These are phyloP conservation scores for Ambrosia hybrid DNA, from an alignment of 140 eudicot species.

Conservation along the genomic window DNA sequence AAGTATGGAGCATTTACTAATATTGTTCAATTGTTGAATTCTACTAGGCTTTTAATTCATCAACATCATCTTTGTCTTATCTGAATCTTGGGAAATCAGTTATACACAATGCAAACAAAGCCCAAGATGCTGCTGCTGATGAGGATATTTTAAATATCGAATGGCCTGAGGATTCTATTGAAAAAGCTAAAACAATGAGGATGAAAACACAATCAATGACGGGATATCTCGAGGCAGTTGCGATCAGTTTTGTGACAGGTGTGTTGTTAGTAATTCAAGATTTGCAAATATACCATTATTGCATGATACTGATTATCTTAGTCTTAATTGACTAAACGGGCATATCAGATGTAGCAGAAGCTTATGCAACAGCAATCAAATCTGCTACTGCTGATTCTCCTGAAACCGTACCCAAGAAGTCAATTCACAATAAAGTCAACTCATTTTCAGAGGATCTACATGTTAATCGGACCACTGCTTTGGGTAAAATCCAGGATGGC, in stretches of 20 bases:
- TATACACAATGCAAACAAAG: too few relatives aligned
- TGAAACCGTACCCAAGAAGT: conserved; percentile 49
- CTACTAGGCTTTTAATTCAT: too few relatives aligned
- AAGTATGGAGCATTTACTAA: too few relatives aligned
- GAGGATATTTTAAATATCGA: too few relatives aligned
- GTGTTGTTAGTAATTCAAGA: conserved; percentile 3
- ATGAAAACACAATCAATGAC: conserved; percentile 62
- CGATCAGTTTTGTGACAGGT: conserved; percentile 89
- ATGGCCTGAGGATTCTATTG: too few relatives aligned
- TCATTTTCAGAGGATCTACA: conserved; percentile 56
- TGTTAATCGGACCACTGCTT: conserved; percentile 55
- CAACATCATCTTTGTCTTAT: too few relatives aligned
- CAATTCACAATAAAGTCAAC: conserved; percentile 66
- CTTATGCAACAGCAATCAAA: conserved; percentile 71
- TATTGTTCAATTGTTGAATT: too few relatives aligned
- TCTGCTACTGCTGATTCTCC: conserved; percentile 52
- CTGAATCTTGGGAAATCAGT: too few relatives aligned
- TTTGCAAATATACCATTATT: neutral
- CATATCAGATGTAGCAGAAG: conserved; percentile 94
- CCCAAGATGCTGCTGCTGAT: too few relatives aligned
- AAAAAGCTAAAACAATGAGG: too few relatives aligned
- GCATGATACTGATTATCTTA: neutral
- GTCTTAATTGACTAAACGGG: conserved; percentile 43
- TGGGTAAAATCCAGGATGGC: conserved; percentile 82
- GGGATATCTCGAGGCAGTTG: conserved; percentile 72